A percentile compares a stretch with the other conserved stretches of the same genome.
Evolutionary conservation across 1,139 yeast species (phyloP).

Genomic region (Taphrina communis): DNA sequence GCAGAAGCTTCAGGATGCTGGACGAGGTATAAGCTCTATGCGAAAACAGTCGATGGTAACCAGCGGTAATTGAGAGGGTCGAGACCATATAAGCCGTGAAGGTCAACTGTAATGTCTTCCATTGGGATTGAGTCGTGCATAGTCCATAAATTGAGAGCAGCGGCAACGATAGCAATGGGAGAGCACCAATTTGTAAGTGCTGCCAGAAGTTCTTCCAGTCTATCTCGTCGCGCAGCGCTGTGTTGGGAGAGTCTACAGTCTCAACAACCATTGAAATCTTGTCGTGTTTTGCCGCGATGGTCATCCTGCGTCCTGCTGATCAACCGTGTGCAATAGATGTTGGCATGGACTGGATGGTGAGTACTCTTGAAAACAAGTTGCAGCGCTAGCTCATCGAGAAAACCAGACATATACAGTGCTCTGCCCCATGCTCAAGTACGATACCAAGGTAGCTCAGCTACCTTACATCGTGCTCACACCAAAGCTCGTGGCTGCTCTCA

Average conservation of each 20-base stretch:
- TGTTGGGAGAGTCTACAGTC: neutral
- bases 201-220: constrained; percentile 16
- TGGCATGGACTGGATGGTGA: too few relatives aligned
- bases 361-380: too few relatives aligned
- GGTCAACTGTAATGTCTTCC: constrained; percentile 67
- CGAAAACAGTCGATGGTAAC: constrained; percentile 85
- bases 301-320: too few relatives aligned
- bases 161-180: constrained; percentile 57
- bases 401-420: too few relatives aligned
- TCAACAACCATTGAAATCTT: neutral
- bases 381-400: too few relatives aligned
- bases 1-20: constrained; percentile 70
- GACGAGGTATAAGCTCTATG: constrained; percentile 85
- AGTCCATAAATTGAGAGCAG: constrained; percentile 64
- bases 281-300: neutral
- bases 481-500: neutral
- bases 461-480: neutral
- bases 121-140: constrained; percentile 61
- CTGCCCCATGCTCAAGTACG: too few relatives aligned
- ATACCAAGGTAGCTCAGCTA: too few relatives aligned
- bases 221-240: constrained; percentile 20
- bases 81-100: constrained; percentile 68
- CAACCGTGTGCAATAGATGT: too few relatives aligned
- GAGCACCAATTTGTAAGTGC: constrained; percentile 31
- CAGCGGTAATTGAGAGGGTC: constrained; percentile 93